Percentiles rank a stretch among this genome's conserved stretches.
Evolutionary conservation across 1,284 basidiomycete species (phyloP).

Genomic region (Crepidotus sp.): DNA sequence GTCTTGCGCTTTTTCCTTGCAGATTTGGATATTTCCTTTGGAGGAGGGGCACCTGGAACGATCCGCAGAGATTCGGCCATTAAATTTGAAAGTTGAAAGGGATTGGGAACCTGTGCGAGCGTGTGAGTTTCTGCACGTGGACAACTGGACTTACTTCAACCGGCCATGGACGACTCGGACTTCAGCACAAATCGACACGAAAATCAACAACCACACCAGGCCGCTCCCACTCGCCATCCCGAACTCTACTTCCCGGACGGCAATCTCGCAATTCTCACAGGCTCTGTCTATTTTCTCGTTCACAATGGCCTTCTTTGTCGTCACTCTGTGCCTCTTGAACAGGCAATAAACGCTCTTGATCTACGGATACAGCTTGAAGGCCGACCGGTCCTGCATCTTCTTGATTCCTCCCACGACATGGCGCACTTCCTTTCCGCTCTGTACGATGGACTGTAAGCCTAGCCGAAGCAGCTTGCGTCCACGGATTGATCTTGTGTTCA

Average conservation of each 20-base stretch:
- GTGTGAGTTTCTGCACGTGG: background rate
- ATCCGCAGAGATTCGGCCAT: constrained; percentile 39
- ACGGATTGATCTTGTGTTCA: constrained; percentile 23
- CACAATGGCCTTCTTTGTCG: constrained; percentile 56
- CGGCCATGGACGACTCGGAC: constrained; percentile 32
- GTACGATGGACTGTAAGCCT: constrained; percentile 51
- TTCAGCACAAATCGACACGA: constrained; percentile 44
- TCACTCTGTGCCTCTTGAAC: constrained; percentile 44
- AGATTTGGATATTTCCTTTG: constrained; percentile 45
- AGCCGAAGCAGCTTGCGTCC: background rate
- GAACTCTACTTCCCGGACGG: constrained; percentile 60
- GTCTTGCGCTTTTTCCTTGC: constrained; percentile 65
- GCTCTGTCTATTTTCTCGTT: constrained; percentile 51
- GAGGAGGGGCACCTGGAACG: constrained; percentile 67
- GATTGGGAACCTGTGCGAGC: too few species aligned
- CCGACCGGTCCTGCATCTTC: constrained; percentile 40
- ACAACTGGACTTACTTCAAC: background rate
- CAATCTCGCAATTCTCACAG: constrained; percentile 52
- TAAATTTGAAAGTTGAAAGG: background rate
- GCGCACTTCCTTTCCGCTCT: constrained; percentile 47
- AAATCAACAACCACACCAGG: constrained; percentile 15
- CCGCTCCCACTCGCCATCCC: constrained; percentile 30
- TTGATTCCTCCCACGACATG: constrained; percentile 45
- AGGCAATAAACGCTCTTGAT: constrained; percentile 28
- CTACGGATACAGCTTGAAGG: constrained; percentile 37